Conservation (phyloP, 768 basidiomycete species). For the Naganishia onofrii region DNA sequence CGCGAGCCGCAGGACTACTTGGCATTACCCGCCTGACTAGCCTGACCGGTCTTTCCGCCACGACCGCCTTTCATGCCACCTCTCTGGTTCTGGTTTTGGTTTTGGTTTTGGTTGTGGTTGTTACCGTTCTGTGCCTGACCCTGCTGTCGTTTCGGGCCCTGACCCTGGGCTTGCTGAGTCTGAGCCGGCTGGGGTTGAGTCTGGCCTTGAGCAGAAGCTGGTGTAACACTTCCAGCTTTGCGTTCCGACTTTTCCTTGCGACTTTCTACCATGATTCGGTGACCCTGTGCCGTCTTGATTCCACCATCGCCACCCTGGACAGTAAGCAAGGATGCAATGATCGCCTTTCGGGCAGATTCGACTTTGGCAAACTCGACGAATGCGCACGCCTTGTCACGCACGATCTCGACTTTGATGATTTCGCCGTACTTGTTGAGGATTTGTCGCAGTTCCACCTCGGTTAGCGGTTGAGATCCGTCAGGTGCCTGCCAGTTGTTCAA, state of each 20-base stretch:
- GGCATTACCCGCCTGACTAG: constrained; percentile 7
- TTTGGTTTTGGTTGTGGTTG: constrained; percentile 24
- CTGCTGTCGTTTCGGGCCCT: constrained; percentile 32
- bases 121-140: constrained; percentile 29
- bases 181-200: constrained; percentile 32
- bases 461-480: constrained; percentile 19
- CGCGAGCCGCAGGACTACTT: neutral
- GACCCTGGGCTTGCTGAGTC: constrained; percentile 30
- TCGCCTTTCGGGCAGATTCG: constrained; percentile 81
- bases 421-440: constrained; percentile 34
- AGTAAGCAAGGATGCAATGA: constrained; percentile 66
- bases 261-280: constrained; percentile 75
- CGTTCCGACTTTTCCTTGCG: constrained; percentile 89
- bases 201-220: constrained; percentile 21
- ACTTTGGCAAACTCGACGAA: constrained; percentile 82
- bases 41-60: constrained; percentile 13
- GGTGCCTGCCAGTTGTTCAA: constrained; percentile 52
- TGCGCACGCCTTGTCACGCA: constrained; percentile 82
- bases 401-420: constrained; percentile 83
- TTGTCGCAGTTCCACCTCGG: constrained; percentile 35
- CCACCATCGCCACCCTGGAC: constrained; percentile 84
- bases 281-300: constrained; percentile 64
- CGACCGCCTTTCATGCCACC: constrained; percentile 22
- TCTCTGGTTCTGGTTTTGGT: too few relatives aligned
- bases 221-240: constrained; percentile 48